Evolutionary conservation across 352 stramenopile genomes (phyloP).

Genomic region (Pythium inflatum): DNA sequence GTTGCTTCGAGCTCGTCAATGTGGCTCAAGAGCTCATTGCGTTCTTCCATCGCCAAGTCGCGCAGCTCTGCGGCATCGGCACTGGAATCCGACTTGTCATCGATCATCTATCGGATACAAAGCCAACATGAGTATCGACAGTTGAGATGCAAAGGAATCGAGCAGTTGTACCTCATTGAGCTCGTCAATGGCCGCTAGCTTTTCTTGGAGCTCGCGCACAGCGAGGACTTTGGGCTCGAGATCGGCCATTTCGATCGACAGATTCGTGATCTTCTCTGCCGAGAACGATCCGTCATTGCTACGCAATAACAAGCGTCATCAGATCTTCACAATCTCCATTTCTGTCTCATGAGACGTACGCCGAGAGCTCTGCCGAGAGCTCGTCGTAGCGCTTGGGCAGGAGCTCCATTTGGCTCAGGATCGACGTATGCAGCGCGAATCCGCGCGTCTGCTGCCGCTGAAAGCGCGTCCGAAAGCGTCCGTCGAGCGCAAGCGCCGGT

Average conservation of each 20-base stretch:
- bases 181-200: conserved; percentile 87
- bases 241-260: conserved; percentile 87
- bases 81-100: conserved; percentile 54
- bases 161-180: conserved; percentile 87
- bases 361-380: conserved; percentile 61
- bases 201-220: conserved; percentile 83
- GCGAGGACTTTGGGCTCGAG: conserved; percentile 74
- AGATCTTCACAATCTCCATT: not conserved
- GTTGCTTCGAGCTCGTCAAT: conserved; percentile 61
- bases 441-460: conserved; percentile 36
- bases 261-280: conserved; percentile 70
- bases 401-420: conserved; percentile 72
- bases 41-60: conserved; percentile 76
- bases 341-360: conserved; percentile 36
- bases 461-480: not conserved
- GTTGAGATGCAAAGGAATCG: not conserved
- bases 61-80: conserved; percentile 65
- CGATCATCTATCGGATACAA: conserved; percentile 52
- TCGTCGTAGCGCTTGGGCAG: conserved; percentile 69
- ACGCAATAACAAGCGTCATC: not conserved
- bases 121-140: not conserved
- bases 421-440: conserved; percentile 76
- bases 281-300: conserved; percentile 81
- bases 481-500: not conserved
- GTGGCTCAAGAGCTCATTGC: conserved; percentile 56